Base-by-base conservation (phyloP, 2,329 filamentous ascomycete species). In the Didymella segeticola region DNA sequence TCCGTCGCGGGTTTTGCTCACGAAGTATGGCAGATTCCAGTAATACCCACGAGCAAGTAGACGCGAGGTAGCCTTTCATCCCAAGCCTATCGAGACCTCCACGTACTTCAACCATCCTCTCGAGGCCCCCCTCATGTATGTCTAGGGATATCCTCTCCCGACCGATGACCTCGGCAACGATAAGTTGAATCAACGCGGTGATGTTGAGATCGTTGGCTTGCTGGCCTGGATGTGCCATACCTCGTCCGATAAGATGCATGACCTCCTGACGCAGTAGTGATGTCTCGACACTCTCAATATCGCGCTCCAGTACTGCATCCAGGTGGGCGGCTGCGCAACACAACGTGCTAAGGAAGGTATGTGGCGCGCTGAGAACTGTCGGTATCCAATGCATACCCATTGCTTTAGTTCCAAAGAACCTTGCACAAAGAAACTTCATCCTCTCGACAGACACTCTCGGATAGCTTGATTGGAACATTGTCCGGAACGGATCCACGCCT, bases 301-400 rank as follows among this genome's bases (percentile, higher is more conserved):
- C 19, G 1, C 52, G 47, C 3, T 64, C 60, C 5, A 63, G 34
- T 15, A 73, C 57, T 2, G 69, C 68, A 45, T 75, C 73, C 11
- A 66, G 49, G 38, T 75, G 69, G 7, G 68, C 64, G 1, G 72
- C 68, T 7, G 73, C 69, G 29, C 73, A 63, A 48, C 68, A 70
- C 10, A 76, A 58, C 0, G 73, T 75, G 34, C 73, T 75, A 2
- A 76, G 66, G 37, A 73, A 76, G 1, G 73, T 68, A 19, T 74
- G 72, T 10, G 67, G 61, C 8, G 68, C 56, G 11, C 63, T 61
- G 26, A 75, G 63, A 4, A 74, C 67, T 14, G 67, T 64, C 0
- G 72, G 71, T 25, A 75, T 69, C 73, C 73, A 76, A 22, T 68
- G 41, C 31, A 27, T 46, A 7, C 71, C 72, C 60, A 76, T 68